Percentiles rank a stretch among this genome's conserved stretches.
phyloP scores from a whole-genome alignment of 306 rosid species.

The Benincasa hispida region DNA sequence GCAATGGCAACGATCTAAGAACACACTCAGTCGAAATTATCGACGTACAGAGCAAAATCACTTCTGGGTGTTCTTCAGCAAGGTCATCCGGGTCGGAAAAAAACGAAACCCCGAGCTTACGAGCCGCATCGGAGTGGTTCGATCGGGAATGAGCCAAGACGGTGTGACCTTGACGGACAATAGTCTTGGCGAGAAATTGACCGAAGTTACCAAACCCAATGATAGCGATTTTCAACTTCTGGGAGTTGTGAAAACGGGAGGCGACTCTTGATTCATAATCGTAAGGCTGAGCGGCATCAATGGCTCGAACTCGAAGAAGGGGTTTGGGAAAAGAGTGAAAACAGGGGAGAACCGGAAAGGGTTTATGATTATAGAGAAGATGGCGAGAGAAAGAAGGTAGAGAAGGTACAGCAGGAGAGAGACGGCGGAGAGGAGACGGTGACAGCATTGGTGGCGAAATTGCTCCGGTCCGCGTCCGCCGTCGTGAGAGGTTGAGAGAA shows the following conservation, averaged over 20 bases:
- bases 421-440: constrained; percentile 19
- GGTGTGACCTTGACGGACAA: constrained; percentile 63
- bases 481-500: not conserved
- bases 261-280: constrained; percentile 60
- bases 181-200: constrained; percentile 54
- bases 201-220: constrained; percentile 77
- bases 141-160: constrained; percentile 63
- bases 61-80: constrained; percentile 76
- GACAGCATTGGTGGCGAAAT: constrained; percentile 16
- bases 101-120: constrained; percentile 34
- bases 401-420: constrained; percentile 6
- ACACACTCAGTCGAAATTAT: constrained; percentile 45
- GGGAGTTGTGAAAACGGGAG: constrained; percentile 23
- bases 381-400: not conserved
- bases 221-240: constrained; percentile 51
- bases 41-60: constrained; percentile 56
- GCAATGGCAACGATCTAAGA: constrained; percentile 48
- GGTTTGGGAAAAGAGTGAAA: not conserved
- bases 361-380: not conserved
- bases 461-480: not conserved
- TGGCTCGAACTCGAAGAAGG: constrained; percentile 22
- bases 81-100: constrained; percentile 53
- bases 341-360: not conserved
- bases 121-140: constrained; percentile 34
- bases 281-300: constrained; percentile 63